phyloP scores from a whole-genome alignment of 306 rosid species.

The Trifolium repens region DNA sequence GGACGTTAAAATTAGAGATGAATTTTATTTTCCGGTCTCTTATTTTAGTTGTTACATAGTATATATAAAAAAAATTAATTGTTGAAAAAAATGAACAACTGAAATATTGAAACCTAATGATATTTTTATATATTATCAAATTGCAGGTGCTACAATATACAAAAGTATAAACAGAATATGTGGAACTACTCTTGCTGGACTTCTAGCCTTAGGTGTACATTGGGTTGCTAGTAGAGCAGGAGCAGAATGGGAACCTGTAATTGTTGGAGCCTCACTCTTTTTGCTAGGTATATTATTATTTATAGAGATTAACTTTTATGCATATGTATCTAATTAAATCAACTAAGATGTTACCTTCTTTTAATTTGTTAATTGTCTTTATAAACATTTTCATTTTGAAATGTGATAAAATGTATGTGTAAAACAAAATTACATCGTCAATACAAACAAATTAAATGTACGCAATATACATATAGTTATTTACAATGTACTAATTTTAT shows the following conservation, averaged over 20 bases:
- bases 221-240: conserved; percentile 77
- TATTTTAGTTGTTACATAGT: neutral
- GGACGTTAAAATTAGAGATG: neutral
- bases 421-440: too few relatives aligned
- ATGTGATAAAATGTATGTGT: too few relatives aligned
- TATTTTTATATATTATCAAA: neutral
- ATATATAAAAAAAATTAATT: neutral
- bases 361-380: too few relatives aligned
- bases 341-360: too few relatives aligned
- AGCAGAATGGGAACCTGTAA: conserved; percentile 57
- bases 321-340: too few relatives aligned
- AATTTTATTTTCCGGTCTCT: too few relatives aligned
- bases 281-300: conserved; percentile 63
- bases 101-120: neutral
- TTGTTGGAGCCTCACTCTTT: conserved; percentile 67
- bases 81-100: too few relatives aligned
- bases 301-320: too few relatives aligned
- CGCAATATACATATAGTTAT: too few relatives aligned
- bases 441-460: too few relatives aligned
- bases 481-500: too few relatives aligned
- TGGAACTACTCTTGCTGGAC: conserved; percentile 78
- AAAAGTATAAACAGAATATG: conserved; percentile 70
- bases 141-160: conserved; percentile 77
- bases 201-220: conserved; percentile 71
- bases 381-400: too few relatives aligned